Percentiles rank a stretch among this genome's conserved stretches.
Evolutionary conservation across 352 stramenopile species (phyloP).

Genomic region (Elongisporangium undulatum): DNA sequence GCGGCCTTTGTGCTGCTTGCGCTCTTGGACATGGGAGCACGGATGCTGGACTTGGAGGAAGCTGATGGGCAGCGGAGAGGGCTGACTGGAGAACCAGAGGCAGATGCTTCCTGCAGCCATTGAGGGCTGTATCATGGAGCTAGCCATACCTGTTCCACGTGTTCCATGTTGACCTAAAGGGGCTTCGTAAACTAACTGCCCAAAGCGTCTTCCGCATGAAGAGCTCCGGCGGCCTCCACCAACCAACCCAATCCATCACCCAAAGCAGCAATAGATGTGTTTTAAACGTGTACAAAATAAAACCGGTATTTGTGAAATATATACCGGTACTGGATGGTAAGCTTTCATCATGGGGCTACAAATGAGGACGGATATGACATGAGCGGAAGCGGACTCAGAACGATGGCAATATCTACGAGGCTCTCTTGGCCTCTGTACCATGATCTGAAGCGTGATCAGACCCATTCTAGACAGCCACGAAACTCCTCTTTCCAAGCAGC

Average conservation of each 20-base stretch:
- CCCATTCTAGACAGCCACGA: neutral
- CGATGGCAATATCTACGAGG: neutral
- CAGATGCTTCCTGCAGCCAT: neutral
- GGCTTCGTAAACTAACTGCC: slow-evolving; percentile 8
- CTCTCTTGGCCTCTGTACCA: neutral
- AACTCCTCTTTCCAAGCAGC: neutral
- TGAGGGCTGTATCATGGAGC: neutral
- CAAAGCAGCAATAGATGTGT: neutral
- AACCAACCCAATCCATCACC: neutral
- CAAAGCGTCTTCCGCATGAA: neutral
- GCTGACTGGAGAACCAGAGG: no score
- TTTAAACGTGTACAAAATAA: neutral
- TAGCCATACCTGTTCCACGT: slow-evolving; percentile 13
- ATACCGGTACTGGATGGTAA: neutral
- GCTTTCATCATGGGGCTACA: neutral
- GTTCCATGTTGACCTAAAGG: slow-evolving; percentile 16
- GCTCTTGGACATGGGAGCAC: neutral
- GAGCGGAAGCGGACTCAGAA: neutral
- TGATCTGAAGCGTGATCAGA: neutral
- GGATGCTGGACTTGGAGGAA: neutral
- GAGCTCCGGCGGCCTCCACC: neutral
- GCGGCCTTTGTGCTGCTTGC: neutral
- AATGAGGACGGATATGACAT: neutral
- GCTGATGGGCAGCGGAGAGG: neutral
- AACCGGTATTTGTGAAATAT: neutral